These are phyloP conservation scores for Inosperma sp. DNA, from an alignment of 768 basidiomycete genomes.

Conservation along the genomic window DNA sequence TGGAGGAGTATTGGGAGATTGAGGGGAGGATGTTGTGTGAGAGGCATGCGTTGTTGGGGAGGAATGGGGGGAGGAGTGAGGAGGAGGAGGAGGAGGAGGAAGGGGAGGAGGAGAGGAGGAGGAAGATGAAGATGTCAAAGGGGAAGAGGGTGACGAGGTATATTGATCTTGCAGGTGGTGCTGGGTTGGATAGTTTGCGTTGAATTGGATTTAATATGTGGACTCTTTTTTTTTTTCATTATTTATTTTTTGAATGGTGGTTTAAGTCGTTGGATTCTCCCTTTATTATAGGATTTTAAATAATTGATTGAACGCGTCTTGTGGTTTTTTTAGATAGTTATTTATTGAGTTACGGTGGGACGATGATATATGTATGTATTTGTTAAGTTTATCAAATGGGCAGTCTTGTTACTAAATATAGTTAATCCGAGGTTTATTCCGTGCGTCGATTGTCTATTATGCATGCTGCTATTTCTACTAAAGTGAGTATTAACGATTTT, in stretches of 20 bases:
- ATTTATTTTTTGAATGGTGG: no score
- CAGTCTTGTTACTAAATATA: no score
- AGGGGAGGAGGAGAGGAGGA: constrained; percentile 51
- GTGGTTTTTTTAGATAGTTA: no score
- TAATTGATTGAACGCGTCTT: no score
- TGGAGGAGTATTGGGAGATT: constrained; percentile 87
- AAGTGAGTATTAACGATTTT: neutral
- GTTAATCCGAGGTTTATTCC: no score
- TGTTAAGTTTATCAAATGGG: no score
- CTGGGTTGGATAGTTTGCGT: neutral
- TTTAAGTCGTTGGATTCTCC: no score
- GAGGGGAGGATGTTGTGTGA: constrained; percentile 86
- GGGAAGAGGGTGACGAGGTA: constrained; percentile 79
- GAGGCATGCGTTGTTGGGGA: constrained; percentile 49
- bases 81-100: constrained; percentile 32
- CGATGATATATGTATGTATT: no score
- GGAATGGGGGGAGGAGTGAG: constrained; percentile 14
- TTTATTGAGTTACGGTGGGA: no score
- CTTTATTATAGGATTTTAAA: no score
- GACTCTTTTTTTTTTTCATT: neutral
- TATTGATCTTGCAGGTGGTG: constrained; percentile 57
- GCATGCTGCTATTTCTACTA: constrained; percentile 2
- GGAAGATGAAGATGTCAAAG: no score
- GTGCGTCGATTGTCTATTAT: neutral
- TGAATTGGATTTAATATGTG: neutral